Conservation (phyloP, 164 flowering plant species). For the Aristolochia fimbriata region DNA sequence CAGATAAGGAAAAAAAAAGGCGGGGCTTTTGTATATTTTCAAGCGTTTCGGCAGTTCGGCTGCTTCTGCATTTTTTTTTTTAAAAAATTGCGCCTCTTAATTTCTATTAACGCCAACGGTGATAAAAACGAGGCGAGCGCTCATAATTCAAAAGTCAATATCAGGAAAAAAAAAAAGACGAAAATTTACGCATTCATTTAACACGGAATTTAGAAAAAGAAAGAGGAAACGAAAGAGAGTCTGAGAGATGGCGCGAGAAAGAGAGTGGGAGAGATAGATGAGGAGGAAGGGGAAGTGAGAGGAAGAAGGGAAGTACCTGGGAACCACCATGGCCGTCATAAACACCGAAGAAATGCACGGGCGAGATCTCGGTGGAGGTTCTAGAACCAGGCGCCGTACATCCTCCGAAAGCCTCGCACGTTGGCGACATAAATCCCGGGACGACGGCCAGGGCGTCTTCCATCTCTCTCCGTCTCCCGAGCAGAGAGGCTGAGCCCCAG, state of each 20-base stretch:
- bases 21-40: too few relatives aligned
- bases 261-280: background rate
- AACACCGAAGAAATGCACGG: constrained; percentile 68
- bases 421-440: constrained; percentile 39
- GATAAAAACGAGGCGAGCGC: too few relatives aligned
- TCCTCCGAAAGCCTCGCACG: constrained; percentile 50
- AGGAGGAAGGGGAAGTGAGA: background rate
- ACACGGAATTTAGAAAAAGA: background rate
- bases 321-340: constrained; percentile 86
- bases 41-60: too few relatives aligned
- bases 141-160: too few relatives aligned
- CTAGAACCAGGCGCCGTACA: constrained; percentile 48
- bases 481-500: constrained; percentile 50
- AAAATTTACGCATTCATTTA: too few relatives aligned
- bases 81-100: too few relatives aligned
- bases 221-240: background rate
- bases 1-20: too few relatives aligned
- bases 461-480: constrained; percentile 70
- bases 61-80: too few relatives aligned
- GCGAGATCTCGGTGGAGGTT: constrained; percentile 34
- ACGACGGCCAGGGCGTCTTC: constrained; percentile 56
- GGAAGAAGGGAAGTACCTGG: constrained; percentile 31
- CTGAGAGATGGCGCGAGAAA: too few relatives aligned
- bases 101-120: too few relatives aligned
- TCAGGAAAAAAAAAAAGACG: too few relatives aligned